Evolutionary conservation across 148 eudicot species (phyloP).

Genomic region (Talinum fruticosum): DNA sequence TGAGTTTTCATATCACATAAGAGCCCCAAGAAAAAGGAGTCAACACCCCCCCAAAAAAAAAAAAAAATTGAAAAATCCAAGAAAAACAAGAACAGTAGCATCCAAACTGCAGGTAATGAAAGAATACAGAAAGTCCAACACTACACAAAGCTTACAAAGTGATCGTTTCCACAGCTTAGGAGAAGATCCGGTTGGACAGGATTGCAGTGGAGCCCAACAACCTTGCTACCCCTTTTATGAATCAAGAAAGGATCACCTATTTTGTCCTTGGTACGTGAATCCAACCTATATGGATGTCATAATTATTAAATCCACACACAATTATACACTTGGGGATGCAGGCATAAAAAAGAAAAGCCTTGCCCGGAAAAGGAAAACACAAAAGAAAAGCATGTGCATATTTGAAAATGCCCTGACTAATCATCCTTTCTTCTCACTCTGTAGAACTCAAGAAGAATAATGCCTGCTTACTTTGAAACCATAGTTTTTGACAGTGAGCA

Average conservation of each 20-base stretch:
- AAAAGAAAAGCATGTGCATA: no score
- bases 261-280: slow-evolving; percentile 61
- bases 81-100: background rate
- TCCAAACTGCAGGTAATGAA: background rate
- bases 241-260: slow-evolving; percentile 57
- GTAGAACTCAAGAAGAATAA: no score
- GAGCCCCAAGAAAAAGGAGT: background rate
- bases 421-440: no score
- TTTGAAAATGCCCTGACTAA: no score
- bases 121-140: slow-evolving; percentile 1
- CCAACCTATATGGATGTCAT: slow-evolving; percentile 51
- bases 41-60: background rate
- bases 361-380: no score
- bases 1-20: background rate
- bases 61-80: background rate
- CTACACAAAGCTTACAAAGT: slow-evolving; percentile 60
- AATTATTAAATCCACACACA: background rate
- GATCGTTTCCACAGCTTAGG: slow-evolving; percentile 94
- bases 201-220: slow-evolving; percentile 91
- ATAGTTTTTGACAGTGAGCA: no score
- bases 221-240: slow-evolving; percentile 90
- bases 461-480: no score
- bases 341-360: background rate
- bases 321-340: background rate
- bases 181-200: slow-evolving; percentile 95